Conservation (phyloP, 139 green algal genomes). For the Mychonastes homosphaera region DNA sequence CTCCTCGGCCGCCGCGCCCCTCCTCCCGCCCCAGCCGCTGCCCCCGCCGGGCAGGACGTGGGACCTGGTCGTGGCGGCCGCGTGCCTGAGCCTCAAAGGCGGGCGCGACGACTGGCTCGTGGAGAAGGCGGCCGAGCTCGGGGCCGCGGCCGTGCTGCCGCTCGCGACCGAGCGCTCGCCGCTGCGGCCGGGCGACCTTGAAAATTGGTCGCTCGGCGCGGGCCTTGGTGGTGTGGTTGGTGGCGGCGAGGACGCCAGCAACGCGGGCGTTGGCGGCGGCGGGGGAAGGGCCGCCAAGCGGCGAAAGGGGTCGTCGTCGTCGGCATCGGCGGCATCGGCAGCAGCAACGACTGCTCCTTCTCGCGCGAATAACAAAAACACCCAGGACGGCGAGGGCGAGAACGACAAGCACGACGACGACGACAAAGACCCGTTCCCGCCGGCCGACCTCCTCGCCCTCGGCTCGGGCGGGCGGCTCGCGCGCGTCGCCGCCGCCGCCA, state of each 20-base stretch:
- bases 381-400: no score
- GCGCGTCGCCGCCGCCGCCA: slow-evolving; percentile 63
- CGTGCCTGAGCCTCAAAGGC: slow-evolving; percentile 67
- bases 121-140: slow-evolving; percentile 82
- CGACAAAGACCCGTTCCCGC: no score
- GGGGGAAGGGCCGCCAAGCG: neutral
- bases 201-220: slow-evolving; percentile 5
- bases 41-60: slow-evolving; percentile 25
- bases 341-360: neutral
- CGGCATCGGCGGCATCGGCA: neutral
- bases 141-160: slow-evolving; percentile 55
- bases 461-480: slow-evolving; percentile 41
- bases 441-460: no score
- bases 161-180: slow-evolving; percentile 55
- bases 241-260: neutral
- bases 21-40: neutral
- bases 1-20: no score
- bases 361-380: no score
- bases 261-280: neutral
- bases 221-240: neutral
- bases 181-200: slow-evolving; percentile 21
- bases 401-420: no score
- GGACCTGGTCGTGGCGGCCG: slow-evolving; percentile 51
- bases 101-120: slow-evolving; percentile 77
- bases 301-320: neutral